Evolutionary conservation across 768 basidiomycete genomes (phyloP), one percentile per base, ranked within the genome.

Genomic region (Lactarius hatsudake): DNA sequence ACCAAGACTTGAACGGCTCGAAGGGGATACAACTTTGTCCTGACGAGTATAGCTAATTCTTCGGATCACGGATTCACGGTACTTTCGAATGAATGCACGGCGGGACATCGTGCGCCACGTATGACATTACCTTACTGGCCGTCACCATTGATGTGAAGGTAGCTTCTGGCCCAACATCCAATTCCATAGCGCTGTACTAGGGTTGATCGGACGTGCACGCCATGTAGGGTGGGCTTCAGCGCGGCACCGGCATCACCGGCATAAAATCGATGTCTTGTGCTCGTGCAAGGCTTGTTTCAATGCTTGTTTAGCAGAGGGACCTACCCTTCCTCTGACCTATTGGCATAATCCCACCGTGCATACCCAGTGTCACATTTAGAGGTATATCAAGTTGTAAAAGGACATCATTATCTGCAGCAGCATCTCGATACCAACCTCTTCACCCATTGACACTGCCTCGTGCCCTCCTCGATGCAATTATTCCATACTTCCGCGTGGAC

Each of bases 401-500:
- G 38, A 15, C 15, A 40, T 45, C 9, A n/a, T 45, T n/a, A 20
- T 45, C 20, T 45, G 20, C 38, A 15, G 38, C 38, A 40, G 15
- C 15, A 40, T 40, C 5, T 15, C 15, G 15, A 4, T 15, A 40
- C 3, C 38, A 13, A 15, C 13, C 13, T 38, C 38, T 38, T 38
- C 38, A 17, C 43, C 20, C 18, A 34, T 34, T 34, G 32, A 34
- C 20, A n/a, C 43, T 20, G 20, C 43, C 20, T 20, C 43, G 43
- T 20, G 7, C 43, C 43, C 43, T 43, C 43, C 43, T 45, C 15
- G 20, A 45, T 20, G 18, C 18, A 3, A 94, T 84, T 40, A 40
- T 40, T 5, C 15, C 15, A 40, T 40, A 15, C 13, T 13, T 34
- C 32, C 9, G 1, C 32, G 32, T 36, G 36, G 36, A 36, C 30